Conservation (phyloP, 2,329 filamentous ascomycete genomes). For the Sporothrix inflata region DNA sequence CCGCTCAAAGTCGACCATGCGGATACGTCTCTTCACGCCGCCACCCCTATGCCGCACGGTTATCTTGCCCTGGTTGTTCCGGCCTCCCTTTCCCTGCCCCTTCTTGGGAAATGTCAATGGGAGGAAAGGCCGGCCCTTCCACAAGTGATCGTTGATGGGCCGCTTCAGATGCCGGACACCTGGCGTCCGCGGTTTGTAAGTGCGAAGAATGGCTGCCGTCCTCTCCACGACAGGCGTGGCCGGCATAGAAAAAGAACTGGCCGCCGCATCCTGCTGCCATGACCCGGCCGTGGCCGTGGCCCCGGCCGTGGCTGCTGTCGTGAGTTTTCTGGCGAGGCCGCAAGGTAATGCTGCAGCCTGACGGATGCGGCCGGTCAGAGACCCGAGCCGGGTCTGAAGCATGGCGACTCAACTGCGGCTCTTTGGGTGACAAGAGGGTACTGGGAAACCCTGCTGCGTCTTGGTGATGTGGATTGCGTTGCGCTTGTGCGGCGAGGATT, state of each 20-base stretch:
- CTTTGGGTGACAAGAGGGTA: neutral
- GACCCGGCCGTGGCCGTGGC: slow-evolving; percentile 1
- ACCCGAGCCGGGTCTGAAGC: slow-evolving; percentile 68
- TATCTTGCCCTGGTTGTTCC: slow-evolving; percentile 83
- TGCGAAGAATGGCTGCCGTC: slow-evolving; percentile 64
- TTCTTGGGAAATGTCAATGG: slow-evolving; percentile 89
- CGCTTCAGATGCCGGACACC: slow-evolving; percentile 89
- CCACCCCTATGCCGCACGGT: slow-evolving; percentile 92
- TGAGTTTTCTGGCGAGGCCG: slow-evolving; percentile 36
- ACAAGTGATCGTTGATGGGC: slow-evolving; percentile 94
- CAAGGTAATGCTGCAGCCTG: neutral
- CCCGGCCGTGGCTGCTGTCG: slow-evolving; percentile 32
- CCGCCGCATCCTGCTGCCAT: slow-evolving; percentile 22
- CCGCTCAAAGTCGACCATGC: slow-evolving; percentile 87
- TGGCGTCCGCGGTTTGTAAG: slow-evolving; percentile 91
- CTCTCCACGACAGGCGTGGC: slow-evolving; percentile 34
- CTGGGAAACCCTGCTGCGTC: neutral
- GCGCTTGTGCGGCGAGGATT: neutral
- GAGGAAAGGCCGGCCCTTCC: slow-evolving; percentile 85
- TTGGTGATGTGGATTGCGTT: neutral
- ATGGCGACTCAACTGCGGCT: slow-evolving; percentile 47
- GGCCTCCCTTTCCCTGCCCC: slow-evolving; percentile 87
- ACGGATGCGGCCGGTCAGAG: slow-evolving; percentile 42
- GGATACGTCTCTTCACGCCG: slow-evolving; percentile 87
- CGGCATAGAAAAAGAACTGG: slow-evolving; percentile 5